Evolutionary conservation across 345 rosid species (phyloP), one percentile per base, ranked within the genome.

Genomic region (Litchi chinensis): DNA sequence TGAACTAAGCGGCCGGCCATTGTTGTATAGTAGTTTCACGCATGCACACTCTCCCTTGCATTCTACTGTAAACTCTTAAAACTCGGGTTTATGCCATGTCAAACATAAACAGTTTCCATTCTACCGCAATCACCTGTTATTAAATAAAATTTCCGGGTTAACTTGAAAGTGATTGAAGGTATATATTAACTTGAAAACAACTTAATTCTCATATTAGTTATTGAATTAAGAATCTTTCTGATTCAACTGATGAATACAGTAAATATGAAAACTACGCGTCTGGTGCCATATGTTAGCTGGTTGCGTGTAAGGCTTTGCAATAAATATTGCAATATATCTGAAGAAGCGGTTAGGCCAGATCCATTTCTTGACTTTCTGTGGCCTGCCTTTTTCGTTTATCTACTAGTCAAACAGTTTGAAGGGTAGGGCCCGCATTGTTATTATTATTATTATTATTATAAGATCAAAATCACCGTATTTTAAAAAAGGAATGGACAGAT

Each of bases 221-320:
- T 2, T 32, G 37, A 32, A 32, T 32, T 32, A 32, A 32, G 4
- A 32, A 32, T 32, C 37, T 32, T 32, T 32, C 2, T 32, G 3
- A 32, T 32, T 32, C 37, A 32, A 32, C 37, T 32, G 37, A 2
- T 32, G 37, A 32, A 32, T 32, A 32, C 37, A 32, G 37, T 32
- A 32, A 32, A 32, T 3, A 32, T 2, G 37, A 32, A 32, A 32
- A 32, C 37, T 32, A 32, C 37, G 37, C 37, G 2, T 32, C 37
- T 32, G 18, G 57, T 52, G 57, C 57, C 6, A 65, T 65, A 13
- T 65, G 15, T 32, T 11, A 26, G 6, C 16, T 28, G 48, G 50
- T 67, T 39, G 71, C 71, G 71, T 67, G 50, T 66, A 39, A 66
- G 46, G 70, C 70, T 66, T 39, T 37, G 10, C 70, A 66, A 66